phyloP scores from a whole-genome alignment of 441 rosid genomes.

The Populus hybrid region DNA sequence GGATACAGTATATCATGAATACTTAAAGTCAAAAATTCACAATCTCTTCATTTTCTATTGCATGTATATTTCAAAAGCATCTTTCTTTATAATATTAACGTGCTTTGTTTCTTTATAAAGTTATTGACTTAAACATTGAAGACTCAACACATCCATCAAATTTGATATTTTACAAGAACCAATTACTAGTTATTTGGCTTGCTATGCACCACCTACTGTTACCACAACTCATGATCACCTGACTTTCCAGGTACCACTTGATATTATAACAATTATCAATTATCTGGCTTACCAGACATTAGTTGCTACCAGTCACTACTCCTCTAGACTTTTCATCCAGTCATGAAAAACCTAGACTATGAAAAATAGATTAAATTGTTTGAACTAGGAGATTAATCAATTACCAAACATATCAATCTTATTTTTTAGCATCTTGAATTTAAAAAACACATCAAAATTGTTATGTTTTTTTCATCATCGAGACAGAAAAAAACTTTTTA shows the following conservation, averaged over 20 bases:
- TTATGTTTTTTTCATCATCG: no score
- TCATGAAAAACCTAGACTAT: rapidly evolving
- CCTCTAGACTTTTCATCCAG: rapidly evolving
- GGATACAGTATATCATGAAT: no score
- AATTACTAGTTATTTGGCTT: rapidly evolving
- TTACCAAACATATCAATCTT: rapidly evolving
- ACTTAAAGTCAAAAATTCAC: rapidly evolving
- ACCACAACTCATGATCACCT: no score
- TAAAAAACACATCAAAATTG: no score
- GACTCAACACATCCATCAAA: rapidly evolving
- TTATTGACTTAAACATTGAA: no score
- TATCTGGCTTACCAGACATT: rapidly evolving
- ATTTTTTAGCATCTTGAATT: rapidly evolving
- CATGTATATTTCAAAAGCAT: rapidly evolving
- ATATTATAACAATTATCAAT: rapidly evolving
- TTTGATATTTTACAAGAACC: rapidly evolving
- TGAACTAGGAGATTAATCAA: no score
- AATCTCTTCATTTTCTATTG: rapidly evolving
- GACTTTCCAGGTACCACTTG: rapidly evolving
- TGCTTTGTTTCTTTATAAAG: rapidly evolving
- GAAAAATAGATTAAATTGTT: rapidly evolving
- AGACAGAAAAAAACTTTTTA: no score
- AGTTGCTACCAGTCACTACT: rapidly evolving
- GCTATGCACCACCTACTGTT: rapidly evolving
- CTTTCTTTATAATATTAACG: no score